Base-by-base conservation (phyloP, 208 protist genomes). In the Leishmania arabica region DNA sequence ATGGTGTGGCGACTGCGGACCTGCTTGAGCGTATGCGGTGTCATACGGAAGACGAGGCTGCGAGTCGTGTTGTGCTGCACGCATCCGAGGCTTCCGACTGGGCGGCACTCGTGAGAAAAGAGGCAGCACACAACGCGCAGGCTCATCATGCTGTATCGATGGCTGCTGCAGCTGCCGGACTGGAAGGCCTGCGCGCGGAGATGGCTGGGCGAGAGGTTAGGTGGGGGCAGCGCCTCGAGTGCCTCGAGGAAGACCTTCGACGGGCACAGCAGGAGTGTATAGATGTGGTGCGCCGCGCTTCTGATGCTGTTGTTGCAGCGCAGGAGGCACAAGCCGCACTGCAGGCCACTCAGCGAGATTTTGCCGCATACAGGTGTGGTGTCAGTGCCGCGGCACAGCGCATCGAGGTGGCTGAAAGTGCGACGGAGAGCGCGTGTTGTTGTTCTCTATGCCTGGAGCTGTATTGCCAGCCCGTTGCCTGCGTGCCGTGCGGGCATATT, bases 401-500 rank as follows among this genome's bases (percentile, higher is more conserved):
- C 73, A 90, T 98, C 17, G 51, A 93, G 42, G 87, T 87, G 13
- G 91, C 91, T 8, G 95, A 97, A 80, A 89, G 92, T 82, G 91
- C 95, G 17, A 92, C 84, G 13, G 93, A 97, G 82, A 94, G 91
- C 79, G 79, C 84, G 5, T 97, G 90, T 77, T 89, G 87, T 71
- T 98, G 95, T 56, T 72, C 89, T 5, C 11, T 87, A 11, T 98
- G 95, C 77, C 80, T 98, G 27, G 76, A 91, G 83, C 86, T 96
- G 34, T 89, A 92, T 24, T 7, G 37, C 51, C 58, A 79, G 13
- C 93, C 95, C 34, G 60, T 93, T 24, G 91, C 91, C 6, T 98
- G 93, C 72, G 89, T 89, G 24, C 95, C 95, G n/a, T 98, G 95
- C 72, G 95, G 95, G 17, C 95, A 98, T 85, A 89, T 92, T 5